These are phyloP conservation scores for Fusarium duplospermum DNA, from an alignment of 2,329 filamentous ascomycete species.

Conservation along the genomic window DNA sequence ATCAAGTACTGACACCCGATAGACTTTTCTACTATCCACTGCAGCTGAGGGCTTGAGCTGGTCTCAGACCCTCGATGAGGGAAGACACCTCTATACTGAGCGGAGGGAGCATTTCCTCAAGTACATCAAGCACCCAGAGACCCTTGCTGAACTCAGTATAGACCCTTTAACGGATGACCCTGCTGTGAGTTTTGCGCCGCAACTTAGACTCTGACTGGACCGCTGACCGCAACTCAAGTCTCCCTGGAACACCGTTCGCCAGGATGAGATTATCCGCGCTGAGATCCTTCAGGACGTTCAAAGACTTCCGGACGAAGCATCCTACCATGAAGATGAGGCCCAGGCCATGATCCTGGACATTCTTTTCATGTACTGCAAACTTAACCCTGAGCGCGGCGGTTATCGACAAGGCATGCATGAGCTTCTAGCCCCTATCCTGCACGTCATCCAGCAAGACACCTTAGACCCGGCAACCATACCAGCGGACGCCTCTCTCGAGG, in stretches of 20 bases:
- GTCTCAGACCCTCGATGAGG: constrained; percentile 73
- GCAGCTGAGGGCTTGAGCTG: constrained; percentile 74
- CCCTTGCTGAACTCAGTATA: constrained; percentile 74
- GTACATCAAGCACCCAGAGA: constrained; percentile 86
- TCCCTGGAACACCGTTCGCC: constrained; percentile 87
- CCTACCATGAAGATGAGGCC: constrained; percentile 83
- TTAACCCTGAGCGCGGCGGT: constrained; percentile 84
- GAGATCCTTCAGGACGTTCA: constrained; percentile 97
- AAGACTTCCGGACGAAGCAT: constrained; percentile 89
- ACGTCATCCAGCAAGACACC: constrained; percentile 85
- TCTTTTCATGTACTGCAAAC: constrained; percentile 93
- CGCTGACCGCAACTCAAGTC: constrained; percentile 66
- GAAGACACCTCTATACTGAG: constrained; percentile 79
- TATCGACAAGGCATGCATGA: constrained; percentile 99
- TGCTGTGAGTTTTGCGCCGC: constrained; percentile 54
- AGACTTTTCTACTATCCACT: constrained; percentile 86
- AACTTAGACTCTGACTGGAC: neutral
- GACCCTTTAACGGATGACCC: constrained; percentile 90
- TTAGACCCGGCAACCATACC: constrained; percentile 63
- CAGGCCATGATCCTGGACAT: constrained; percentile 89
- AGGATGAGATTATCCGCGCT: constrained; percentile 83
- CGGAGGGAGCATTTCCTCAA: constrained; percentile 80
- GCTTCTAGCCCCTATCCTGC: constrained; percentile 87
- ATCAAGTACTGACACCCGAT: constrained; percentile 9
- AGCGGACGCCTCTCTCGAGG: constrained; percentile 54